Base-by-base conservation (phyloP, 768 basidiomycete genomes). In the Tephrocybe sp. region DNA sequence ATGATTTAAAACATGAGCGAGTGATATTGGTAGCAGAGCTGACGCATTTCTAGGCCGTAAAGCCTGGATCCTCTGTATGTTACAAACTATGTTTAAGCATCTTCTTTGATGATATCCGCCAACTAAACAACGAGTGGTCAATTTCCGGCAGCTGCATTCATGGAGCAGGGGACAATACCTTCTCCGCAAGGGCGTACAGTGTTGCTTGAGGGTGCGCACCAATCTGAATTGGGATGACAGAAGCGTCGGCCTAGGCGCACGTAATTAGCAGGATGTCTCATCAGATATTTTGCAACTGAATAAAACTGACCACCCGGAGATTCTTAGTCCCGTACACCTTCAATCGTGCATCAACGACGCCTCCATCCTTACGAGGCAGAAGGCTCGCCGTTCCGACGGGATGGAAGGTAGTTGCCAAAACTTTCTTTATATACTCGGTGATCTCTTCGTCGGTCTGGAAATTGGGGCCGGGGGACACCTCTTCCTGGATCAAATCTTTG, bases 271-370 rank as follows among this genome's bases (percentile, higher is more conserved):
- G 12, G 15, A 8, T 34, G 13, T 25, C 1, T 4, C 9, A 19
- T 12, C 3, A 3, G 11, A 28, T 32, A 9, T 9, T 9, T 11
- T 22, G 31, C 3, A 34, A n/a, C 2, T 43, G 32, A 34, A 34
- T 5, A 34, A 5, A 15, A 67, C 66, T 66, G 21, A 64, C 67
- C 35, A 70, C 68, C 7, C 70, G 58, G 5, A 70, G 62, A 45
- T 72, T 72, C 16, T 47, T 49, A 9, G 61, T 61, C 2, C 69
- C 71, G 56, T 73, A 70, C 5, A 73, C 64, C 50, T 49, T 64
- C 47, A 73, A 54, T 24, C 56, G 39, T 11, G 64, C 60, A 47
- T 71, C 69, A 2, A 73, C 71, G 7, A 71, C 69, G 3, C 72
- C 70, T 2, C 75, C 76, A 13, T 37, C 42, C 1, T 28, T 30